phyloP scores from a whole-genome alignment of 2,329 filamentous ascomycete genomes.

The Penicillium sp. region DNA sequence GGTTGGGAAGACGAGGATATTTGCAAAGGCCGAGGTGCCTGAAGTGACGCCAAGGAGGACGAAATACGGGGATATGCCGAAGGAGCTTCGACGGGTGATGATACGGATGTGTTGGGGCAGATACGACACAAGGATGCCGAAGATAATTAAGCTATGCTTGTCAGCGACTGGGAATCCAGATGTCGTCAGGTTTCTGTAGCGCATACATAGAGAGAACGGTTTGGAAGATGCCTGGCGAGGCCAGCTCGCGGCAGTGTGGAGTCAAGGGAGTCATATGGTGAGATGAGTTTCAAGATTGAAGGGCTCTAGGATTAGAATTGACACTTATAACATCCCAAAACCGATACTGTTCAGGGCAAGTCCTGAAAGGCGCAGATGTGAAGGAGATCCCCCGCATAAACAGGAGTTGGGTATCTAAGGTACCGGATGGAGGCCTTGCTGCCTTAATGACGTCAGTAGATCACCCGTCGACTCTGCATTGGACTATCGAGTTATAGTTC shows the following conservation, averaged over 20 bases:
- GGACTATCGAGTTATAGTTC: too few species aligned
- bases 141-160: slow-evolving; percentile 65
- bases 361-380: too few species aligned
- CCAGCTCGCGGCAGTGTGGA: slow-evolving; percentile 53
- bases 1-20: slow-evolving; percentile 84
- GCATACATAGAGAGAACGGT: slow-evolving; percentile 23
- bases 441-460: not conserved
- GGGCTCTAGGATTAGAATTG: too few species aligned
- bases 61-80: slow-evolving; percentile 94
- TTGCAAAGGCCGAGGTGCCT: slow-evolving; percentile 84
- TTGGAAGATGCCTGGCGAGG: slow-evolving; percentile 50
- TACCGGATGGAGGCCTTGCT: not conserved
- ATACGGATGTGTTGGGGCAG: slow-evolving; percentile 94
- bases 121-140: slow-evolving; percentile 90
- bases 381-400: too few species aligned
- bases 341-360: too few species aligned
- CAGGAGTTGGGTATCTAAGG: too few species aligned
- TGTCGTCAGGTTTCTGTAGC: not conserved
- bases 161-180: slow-evolving; percentile 5
- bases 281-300: too few species aligned
- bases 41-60: slow-evolving; percentile 91
- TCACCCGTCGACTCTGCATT: too few species aligned
- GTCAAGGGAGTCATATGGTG: slow-evolving; percentile 25
- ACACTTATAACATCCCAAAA: too few species aligned
- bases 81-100: slow-evolving; percentile 78